phyloP scores from a whole-genome alignment of 208 protist genomes.

The Trypanosoma congolense region DNA sequence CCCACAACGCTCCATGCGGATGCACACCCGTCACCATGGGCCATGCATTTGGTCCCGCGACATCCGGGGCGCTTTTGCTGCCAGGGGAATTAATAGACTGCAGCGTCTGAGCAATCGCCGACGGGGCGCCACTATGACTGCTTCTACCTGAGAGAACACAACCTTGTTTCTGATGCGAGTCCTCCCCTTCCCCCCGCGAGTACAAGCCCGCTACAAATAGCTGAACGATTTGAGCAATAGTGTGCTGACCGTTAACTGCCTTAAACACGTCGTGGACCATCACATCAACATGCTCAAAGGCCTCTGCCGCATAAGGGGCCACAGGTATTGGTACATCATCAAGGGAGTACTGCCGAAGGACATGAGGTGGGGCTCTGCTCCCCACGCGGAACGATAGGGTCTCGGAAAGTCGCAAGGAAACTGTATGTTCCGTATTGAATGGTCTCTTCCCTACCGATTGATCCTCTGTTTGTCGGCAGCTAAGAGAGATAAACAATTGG shows the following conservation, averaged over 20 bases:
- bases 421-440: slow-evolving; percentile 3
- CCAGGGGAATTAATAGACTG: neutral
- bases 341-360: slow-evolving; percentile 37
- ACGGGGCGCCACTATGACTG: slow-evolving; percentile 7
- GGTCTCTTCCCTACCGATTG: neutral
- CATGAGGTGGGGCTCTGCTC: slow-evolving; percentile 29
- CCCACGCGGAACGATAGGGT: slow-evolving; percentile 50
- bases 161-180: slow-evolving; percentile 10
- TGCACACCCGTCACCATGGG: neutral
- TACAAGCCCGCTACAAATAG: slow-evolving; percentile 25
- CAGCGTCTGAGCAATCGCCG: neutral
- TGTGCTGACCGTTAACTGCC: slow-evolving; percentile 60
- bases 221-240: slow-evolving; percentile 64
- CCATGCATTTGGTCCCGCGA: neutral
- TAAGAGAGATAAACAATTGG: slow-evolving; percentile 40
- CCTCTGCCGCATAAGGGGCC: slow-evolving; percentile 25
- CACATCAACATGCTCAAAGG: slow-evolving; percentile 64
- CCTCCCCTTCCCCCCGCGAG: slow-evolving; percentile 30
- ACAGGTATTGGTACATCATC: slow-evolving; percentile 62
- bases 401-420: slow-evolving; percentile 36
- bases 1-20: neutral
- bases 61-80: neutral
- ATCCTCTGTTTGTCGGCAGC: slow-evolving; percentile 7
- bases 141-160: slow-evolving; percentile 27
- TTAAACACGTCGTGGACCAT: slow-evolving; percentile 52